Evolutionary conservation across 2,329 filamentous ascomycete genomes (phyloP), one percentile per base, ranked within the genome.

Genomic region (Basipetospora chlamydospora): DNA sequence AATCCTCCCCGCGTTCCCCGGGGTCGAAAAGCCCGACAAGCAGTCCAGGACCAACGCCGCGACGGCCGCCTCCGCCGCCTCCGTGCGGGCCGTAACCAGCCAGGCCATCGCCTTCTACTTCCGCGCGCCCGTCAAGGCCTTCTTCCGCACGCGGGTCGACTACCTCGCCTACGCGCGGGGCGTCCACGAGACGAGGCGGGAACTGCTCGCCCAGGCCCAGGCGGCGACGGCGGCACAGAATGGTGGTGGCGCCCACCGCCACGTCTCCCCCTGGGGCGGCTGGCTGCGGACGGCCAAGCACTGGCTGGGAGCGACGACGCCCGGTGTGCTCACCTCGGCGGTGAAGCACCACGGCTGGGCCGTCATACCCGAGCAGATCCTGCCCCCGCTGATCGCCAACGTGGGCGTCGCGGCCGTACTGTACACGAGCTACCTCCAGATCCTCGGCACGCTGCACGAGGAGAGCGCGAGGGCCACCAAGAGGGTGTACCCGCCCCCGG

Each of bases 41-140:
- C 55, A 63, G 26, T 60, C 63, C 6, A 60, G 65, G 37, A 69
- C 55, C 50, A 70, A 72, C 50, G 68, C 68, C 26, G 68, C 70
- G 5, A 74, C 70, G 3, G 86, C 82, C 33, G 81, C 83, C n/a
- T 86, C 83, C 16, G 86, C 86, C 4, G 86, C 86, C 16, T 75
- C 83, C 28, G 81, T 86, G 43, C 80, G 87, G 32, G 87, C 86
- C 20, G 56, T 94, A 43, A 87, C 80, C 47, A 80, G 84, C 6
- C 81, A 92, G 52, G 66, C 85, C 48, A 71, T 94, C 38, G 79
- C 85, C 17, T 94, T 94, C 49, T 95, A 93, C 60, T 95, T 94
- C 53, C 70, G 86, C 39, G 84, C 85, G 0, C 87, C 87, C 1
- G 81, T 86, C 37, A 94, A 94, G 58, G 82, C 86, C 12, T 95